Conservation (phyloP, 2,329 filamentous ascomycete genomes). For the Blastomyces emzantsi region DNA sequence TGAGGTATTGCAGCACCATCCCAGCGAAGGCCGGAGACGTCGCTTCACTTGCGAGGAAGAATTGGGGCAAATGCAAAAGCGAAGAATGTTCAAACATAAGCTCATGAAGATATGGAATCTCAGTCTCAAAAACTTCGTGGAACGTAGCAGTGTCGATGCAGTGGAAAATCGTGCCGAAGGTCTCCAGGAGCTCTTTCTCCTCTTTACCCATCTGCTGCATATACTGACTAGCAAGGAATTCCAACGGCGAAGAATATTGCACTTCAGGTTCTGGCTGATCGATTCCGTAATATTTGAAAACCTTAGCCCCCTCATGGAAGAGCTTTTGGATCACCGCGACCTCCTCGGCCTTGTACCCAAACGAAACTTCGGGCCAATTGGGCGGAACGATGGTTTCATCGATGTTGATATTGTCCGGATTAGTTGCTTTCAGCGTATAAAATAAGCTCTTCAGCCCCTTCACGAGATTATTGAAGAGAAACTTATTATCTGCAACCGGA, state of each 20-base stretch:
- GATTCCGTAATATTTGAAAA: constrained; percentile 94
- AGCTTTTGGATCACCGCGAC: constrained; percentile 94
- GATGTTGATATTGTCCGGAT: constrained; percentile 58
- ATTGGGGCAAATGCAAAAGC: constrained; percentile 90
- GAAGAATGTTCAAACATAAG: constrained; percentile 97
- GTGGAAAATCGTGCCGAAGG: constrained; percentile 96
- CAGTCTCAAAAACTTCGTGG: constrained; percentile 95
- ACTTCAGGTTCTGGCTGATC: constrained; percentile 67
- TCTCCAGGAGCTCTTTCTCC: constrained; percentile 94
- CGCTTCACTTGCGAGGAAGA: constrained; percentile 96
- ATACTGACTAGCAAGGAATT: constrained; percentile 90
- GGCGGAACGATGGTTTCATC: constrained; percentile 69
- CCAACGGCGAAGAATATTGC: constrained; percentile 70
- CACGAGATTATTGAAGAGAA: constrained; percentile 92
- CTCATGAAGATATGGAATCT: constrained; percentile 92
- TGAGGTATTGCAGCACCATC: constrained; percentile 94
- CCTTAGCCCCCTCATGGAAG: constrained; percentile 90
- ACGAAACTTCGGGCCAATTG: constrained; percentile 94
- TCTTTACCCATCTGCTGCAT: constrained; percentile 91
- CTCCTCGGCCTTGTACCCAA: constrained; percentile 94
- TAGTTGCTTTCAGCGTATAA: constrained; percentile 86
- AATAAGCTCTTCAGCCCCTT: constrained; percentile 95
- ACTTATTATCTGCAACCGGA: constrained; percentile 93
- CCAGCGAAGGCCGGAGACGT: constrained; percentile 96
- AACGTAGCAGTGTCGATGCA: constrained; percentile 98